Conservation (phyloP, 2,329 filamentous ascomycete species). For the Mycosphaerella sp. region DNA sequence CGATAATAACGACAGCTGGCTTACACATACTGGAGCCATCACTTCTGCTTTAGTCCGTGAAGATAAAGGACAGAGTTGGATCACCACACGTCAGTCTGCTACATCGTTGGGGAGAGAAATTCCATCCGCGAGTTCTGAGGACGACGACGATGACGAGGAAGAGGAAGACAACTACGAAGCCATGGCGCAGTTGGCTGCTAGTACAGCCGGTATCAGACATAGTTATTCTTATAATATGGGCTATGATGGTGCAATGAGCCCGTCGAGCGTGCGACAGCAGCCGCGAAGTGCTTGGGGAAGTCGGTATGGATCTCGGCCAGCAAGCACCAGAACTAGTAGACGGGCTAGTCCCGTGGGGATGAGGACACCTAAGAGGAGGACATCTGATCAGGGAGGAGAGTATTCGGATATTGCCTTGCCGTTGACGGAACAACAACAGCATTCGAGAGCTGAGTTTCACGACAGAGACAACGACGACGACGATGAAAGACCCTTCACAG, state of each 20-base stretch:
- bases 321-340: constrained; percentile 37
- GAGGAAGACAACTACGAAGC: constrained; percentile 34
- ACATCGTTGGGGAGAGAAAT: constrained; percentile 44
- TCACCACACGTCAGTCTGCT: constrained; percentile 41
- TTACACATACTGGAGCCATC: constrained; percentile 52
- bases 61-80: constrained; percentile 58
- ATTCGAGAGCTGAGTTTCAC: constrained; percentile 45
- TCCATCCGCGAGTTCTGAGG: constrained; percentile 19
- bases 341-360: constrained; percentile 37
- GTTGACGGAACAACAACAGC: constrained; percentile 10
- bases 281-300: constrained; percentile 26
- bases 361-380: constrained; percentile 30
- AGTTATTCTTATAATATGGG: background rate
- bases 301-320: constrained; percentile 35
- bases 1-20: constrained; percentile 47
- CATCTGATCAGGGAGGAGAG: constrained; percentile 15
- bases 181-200: constrained; percentile 29
- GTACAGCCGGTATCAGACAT: constrained; percentile 19
- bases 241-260: constrained; percentile 18
- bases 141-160: constrained; percentile 31
- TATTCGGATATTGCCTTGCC: constrained; percentile 26
- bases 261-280: constrained; percentile 22
- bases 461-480: constrained; percentile 37
- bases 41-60: constrained; percentile 54
- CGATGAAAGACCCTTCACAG: constrained; percentile 47